phyloP scores from a whole-genome alignment of 495 filamentous ascomycete genomes.

The Penicillium dipodomyicola region DNA sequence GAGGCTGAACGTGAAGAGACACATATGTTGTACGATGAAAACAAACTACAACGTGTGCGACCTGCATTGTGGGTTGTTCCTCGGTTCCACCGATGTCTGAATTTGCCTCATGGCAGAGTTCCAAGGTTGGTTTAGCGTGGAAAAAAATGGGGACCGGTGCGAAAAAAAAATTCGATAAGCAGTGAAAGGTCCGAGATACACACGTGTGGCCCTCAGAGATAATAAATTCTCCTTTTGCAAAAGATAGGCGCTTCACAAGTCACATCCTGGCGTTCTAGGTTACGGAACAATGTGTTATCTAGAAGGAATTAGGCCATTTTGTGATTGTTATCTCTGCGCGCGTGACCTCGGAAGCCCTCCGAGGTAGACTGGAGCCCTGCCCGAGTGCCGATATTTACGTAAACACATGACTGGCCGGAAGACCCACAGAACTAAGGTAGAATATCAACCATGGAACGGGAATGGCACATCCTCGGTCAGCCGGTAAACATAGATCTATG shows the following conservation, averaged over 20 bases:
- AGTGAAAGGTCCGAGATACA: conserved; percentile 4
- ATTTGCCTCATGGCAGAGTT: not conserved
- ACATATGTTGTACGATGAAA: too few species aligned
- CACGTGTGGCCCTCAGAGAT: not conserved
- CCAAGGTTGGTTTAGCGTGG: not conserved
- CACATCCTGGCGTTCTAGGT: not conserved
- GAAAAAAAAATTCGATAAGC: conserved; percentile 1
- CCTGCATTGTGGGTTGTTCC: not conserved
- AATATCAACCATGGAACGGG: not conserved
- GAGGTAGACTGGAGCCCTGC: too few species aligned
- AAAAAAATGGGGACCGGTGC: not conserved
- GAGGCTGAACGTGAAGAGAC: not conserved
- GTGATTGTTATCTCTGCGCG: not conserved
- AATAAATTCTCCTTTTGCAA: not conserved
- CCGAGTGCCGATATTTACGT: not conserved
- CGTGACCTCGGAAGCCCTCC: not conserved
- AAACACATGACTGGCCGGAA: not conserved
- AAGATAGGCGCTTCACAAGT: not conserved
- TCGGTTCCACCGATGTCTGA: not conserved
- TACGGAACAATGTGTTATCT: not conserved
- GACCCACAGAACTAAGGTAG: not conserved
- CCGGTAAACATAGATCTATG: not conserved
- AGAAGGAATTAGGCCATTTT: not conserved
- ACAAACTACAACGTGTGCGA: not conserved
- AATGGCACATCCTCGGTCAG: not conserved